Evolutionary conservation across 345 rosid genomes (phyloP), one percentile per base, ranked within the genome.

Genomic region (Linum lewisii): DNA sequence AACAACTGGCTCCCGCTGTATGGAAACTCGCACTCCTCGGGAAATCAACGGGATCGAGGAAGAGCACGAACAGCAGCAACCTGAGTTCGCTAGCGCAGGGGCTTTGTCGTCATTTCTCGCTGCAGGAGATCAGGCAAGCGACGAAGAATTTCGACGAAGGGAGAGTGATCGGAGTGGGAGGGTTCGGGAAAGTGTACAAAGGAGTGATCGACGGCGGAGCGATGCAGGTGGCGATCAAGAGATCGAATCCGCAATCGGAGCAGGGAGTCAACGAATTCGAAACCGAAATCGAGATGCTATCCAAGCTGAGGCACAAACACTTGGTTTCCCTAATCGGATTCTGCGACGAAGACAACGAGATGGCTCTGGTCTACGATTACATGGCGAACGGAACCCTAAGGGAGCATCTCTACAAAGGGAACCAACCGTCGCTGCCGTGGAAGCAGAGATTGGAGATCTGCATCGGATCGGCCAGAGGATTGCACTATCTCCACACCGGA

Each of bases 1-100:
- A 42, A 9, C 47, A 22, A 24, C 44, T 74, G 81, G 84, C 52
- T 84, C 57, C 82, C 82, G 16, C 57, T 75, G 6, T 67, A 76
- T 36, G 78, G 78, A 8, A 7, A 51, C n/a, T 75, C 78, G 21
- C 66, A 66, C 49, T 68, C 75, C 55, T 68, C 75, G 7, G 55
- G 60, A 77, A 59, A 69, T 69, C 81, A 45, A 68, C 75, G 42
- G 26, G 51, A 20, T 74, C 81, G 4, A 77, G 78, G 36, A 76
- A 61, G 60, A 63, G 69, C 53, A 70, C 19, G 36, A 49, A 61
- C 1, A 60, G 58, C 24, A 64, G 73, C 62, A 68, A 64, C 13
- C 65, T 64, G 26, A 63, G 68, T 0, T 15, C 68, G 20, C 56
- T 70, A 21, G 63, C 73, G 24, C 73, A 70, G 57, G 73, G 73